phyloP scores from a whole-genome alignment of 148 eudicot species.

The Rhododendron molle region DNA sequence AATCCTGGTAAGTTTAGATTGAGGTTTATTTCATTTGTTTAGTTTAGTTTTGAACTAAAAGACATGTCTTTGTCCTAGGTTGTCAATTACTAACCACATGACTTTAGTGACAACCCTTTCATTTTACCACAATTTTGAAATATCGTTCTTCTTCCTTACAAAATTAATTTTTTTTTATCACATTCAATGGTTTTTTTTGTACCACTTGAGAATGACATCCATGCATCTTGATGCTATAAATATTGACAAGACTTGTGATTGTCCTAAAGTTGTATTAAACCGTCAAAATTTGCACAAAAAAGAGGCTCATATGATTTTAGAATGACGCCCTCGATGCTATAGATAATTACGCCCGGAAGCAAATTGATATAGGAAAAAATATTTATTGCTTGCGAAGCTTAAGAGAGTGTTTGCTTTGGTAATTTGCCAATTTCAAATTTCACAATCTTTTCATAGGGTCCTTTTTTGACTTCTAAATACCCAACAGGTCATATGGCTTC shows the following conservation, averaged over 20 bases:
- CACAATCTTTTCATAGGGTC: not conserved
- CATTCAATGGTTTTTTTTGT: not conserved
- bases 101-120: not conserved
- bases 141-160: not conserved
- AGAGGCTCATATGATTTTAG: not conserved
- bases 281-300: not conserved
- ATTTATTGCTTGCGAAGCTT: no score
- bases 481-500: conserved; percentile 23
- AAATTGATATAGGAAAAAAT: no score
- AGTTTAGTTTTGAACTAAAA: not conserved
- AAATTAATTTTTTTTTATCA: not conserved
- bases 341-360: no score
- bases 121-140: not conserved
- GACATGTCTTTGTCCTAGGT: not conserved
- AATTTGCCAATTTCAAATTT: not conserved
- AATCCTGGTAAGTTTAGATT: not conserved
- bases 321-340: no score
- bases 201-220: not conserved
- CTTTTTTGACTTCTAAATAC: not conserved
- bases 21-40: not conserved
- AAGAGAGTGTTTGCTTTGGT: no score
- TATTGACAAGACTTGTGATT: not conserved
- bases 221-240: not conserved
- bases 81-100: not conserved
- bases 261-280: not conserved